These are phyloP conservation scores for Hygrophorus russula DNA, from an alignment of 768 basidiomycete species.

Conservation along the genomic window DNA sequence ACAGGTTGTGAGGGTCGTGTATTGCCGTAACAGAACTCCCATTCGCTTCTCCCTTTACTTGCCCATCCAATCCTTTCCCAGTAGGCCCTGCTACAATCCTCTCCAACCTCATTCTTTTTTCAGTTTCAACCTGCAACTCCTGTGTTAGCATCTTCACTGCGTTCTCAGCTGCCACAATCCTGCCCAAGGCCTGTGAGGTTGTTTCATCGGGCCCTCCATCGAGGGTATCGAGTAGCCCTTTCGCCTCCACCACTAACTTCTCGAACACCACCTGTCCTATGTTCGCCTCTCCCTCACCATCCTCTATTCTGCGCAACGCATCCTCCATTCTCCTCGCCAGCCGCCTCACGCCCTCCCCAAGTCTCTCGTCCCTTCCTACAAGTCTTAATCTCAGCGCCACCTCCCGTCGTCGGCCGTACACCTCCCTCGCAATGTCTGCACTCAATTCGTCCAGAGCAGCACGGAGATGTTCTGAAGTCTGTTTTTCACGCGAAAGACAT, in stretches of 20 bases:
- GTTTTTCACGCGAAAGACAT: slow-evolving; percentile 31
- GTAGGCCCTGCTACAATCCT: slow-evolving; percentile 14
- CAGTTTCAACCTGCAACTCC: slow-evolving; percentile 49
- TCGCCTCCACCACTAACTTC: slow-evolving; percentile 17
- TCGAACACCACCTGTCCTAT: slow-evolving; percentile 2
- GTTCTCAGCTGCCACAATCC: slow-evolving; percentile 37
- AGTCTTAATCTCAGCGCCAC: slow-evolving; percentile 52
- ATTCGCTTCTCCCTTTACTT: neutral
- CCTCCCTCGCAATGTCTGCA: slow-evolving; percentile 59
- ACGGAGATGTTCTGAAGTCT: slow-evolving; percentile 39
- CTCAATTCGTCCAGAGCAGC: slow-evolving; percentile 57
- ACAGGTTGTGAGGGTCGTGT: too few species aligned
- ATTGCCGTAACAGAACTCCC: neutral
- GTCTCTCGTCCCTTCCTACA: slow-evolving; percentile 51
- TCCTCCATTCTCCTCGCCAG: slow-evolving; percentile 48
- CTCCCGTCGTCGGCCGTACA: slow-evolving; percentile 63
- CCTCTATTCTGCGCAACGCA: slow-evolving; percentile 13
- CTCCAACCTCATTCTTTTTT: slow-evolving; percentile 35
- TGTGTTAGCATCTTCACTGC: slow-evolving; percentile 39
- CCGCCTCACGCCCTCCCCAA: slow-evolving; percentile 40
- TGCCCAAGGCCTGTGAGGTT: slow-evolving; percentile 34
- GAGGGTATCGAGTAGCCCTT: slow-evolving; percentile 15
- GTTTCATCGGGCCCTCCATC: slow-evolving; percentile 14
- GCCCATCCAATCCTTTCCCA: slow-evolving; percentile 1
- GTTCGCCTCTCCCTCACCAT: neutral